Percentiles rank a stretch among this genome's conserved stretches.
Evolutionary conservation across 2,329 filamentous ascomycete genomes (phyloP).

Genomic region (Xylogone sp.): DNA sequence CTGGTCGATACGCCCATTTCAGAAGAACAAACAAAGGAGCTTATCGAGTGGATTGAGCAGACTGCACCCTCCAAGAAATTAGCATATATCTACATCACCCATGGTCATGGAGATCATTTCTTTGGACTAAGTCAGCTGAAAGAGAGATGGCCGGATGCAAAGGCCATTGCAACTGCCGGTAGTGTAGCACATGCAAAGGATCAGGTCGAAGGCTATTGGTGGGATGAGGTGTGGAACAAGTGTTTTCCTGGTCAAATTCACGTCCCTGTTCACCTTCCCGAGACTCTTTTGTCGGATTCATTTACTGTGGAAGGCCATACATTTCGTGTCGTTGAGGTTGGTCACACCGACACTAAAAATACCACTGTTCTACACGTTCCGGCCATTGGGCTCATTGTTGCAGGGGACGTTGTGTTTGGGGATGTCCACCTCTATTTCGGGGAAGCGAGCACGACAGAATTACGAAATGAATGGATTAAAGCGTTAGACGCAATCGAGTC

Average conservation of each 20-base stretch:
- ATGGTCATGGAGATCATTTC: constrained; percentile 36
- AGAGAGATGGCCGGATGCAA: constrained; percentile 23
- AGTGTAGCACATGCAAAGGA: constrained; percentile 20
- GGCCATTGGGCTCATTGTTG: constrained; percentile 27
- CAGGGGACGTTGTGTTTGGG: constrained; percentile 34
- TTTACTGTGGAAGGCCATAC: constrained; percentile 11
- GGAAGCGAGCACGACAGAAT: constrained; percentile 26
- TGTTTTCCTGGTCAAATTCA: not conserved
- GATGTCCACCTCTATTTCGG: constrained; percentile 30
- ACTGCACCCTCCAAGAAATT: constrained; percentile 34
- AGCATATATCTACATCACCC: constrained; percentile 33
- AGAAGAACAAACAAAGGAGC: constrained; percentile 24
- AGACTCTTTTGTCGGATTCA: not conserved
- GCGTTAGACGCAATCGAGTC: constrained; percentile 28
- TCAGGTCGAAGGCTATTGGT: not conserved
- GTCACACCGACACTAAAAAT: constrained; percentile 16
- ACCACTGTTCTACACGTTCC: constrained; percentile 32
- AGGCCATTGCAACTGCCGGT: constrained; percentile 18
- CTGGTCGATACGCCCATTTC: constrained; percentile 34
- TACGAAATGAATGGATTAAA: constrained; percentile 28
- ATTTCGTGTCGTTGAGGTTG: constrained; percentile 14
- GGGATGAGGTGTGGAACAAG: not conserved
- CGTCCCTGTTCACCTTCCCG: not conserved
- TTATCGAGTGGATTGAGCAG: constrained; percentile 33
- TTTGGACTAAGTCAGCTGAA: constrained; percentile 28